Evolutionary conservation across 352 stramenopile species (phyloP).

Genomic region (Globisporangium nodosum): DNA sequence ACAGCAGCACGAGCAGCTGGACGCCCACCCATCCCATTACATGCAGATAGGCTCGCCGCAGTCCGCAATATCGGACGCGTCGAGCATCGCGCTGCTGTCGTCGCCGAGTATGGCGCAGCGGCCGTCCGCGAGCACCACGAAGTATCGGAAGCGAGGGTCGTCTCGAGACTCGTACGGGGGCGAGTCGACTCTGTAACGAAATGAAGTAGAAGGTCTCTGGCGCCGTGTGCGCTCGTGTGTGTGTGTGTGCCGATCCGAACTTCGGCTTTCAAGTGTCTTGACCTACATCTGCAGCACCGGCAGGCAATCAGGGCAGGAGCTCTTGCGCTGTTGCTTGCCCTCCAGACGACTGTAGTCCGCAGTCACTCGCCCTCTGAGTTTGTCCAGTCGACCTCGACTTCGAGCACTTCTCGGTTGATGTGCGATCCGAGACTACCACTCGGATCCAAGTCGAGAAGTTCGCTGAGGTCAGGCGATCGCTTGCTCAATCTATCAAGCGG

Average conservation of each 20-base stretch:
- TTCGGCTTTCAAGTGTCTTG: no score
- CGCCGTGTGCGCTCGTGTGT: background rate
- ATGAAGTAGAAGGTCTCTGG: background rate
- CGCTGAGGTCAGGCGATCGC: no score
- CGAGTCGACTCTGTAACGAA: background rate
- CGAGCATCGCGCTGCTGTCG: conserved; percentile 61
- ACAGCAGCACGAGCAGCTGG: conserved; percentile 5
- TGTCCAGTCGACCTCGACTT: no score
- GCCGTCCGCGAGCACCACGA: background rate
- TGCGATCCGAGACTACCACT: no score
- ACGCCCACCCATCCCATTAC: conserved; percentile 13
- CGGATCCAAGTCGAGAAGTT: no score
- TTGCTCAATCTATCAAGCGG: no score
- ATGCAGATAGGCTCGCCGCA: conserved; percentile 54
- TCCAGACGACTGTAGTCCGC: no score
- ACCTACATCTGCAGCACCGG: no score
- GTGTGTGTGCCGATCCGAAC: background rate
- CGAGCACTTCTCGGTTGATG: no score
- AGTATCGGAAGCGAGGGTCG: background rate
- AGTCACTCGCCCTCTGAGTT: no score
- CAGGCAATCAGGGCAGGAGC: no score
- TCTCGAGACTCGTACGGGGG: background rate
- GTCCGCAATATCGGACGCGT: conserved; percentile 41
- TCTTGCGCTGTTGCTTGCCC: no score
- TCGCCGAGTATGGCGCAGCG: conserved; percentile 23